Conservation (phyloP, 2,329 filamentous ascomycete species). For the Pestalotiopsis sp. region DNA sequence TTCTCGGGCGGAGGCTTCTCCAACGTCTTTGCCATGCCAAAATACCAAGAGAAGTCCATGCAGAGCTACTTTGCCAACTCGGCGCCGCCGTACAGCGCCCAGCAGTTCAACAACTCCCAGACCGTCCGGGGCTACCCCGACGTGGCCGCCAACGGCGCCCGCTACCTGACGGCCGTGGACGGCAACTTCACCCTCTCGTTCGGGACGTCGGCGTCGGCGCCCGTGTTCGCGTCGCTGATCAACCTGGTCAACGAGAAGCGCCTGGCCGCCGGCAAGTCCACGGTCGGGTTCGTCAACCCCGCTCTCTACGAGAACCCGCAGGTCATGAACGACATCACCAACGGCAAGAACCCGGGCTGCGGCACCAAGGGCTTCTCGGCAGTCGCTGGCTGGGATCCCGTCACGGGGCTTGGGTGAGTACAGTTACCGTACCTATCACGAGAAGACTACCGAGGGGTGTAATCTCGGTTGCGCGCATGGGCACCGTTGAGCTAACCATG, state of each 20-base stretch:
- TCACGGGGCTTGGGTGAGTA: constrained; percentile 29
- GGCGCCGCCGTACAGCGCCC: constrained; percentile 41
- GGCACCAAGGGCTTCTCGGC: constrained; percentile 28
- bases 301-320: constrained; percentile 29
- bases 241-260: constrained; percentile 26
- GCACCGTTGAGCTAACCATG: neutral
- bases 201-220: constrained; percentile 44
- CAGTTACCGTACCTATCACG: neutral
- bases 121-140: constrained; percentile 50
- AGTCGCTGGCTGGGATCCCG: constrained; percentile 33
- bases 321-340: constrained; percentile 32
- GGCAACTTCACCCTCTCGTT: constrained; percentile 43
- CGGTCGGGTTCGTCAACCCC: constrained; percentile 25
- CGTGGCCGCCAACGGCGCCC: constrained; percentile 45
- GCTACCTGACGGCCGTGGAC: constrained; percentile 43
- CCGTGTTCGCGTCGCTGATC: constrained; percentile 24
- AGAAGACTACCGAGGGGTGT: neutral
- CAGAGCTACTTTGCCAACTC: constrained; percentile 40
- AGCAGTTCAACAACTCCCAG: constrained; percentile 48
- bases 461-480: neutral
- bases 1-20: constrained; percentile 51
- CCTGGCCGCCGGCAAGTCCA: constrained; percentile 21
- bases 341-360: constrained; percentile 29
- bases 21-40: constrained; percentile 47
- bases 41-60: constrained; percentile 46